Conservation (phyloP, 2,329 filamentous ascomycete genomes). For the Nothopassalora personata region DNA sequence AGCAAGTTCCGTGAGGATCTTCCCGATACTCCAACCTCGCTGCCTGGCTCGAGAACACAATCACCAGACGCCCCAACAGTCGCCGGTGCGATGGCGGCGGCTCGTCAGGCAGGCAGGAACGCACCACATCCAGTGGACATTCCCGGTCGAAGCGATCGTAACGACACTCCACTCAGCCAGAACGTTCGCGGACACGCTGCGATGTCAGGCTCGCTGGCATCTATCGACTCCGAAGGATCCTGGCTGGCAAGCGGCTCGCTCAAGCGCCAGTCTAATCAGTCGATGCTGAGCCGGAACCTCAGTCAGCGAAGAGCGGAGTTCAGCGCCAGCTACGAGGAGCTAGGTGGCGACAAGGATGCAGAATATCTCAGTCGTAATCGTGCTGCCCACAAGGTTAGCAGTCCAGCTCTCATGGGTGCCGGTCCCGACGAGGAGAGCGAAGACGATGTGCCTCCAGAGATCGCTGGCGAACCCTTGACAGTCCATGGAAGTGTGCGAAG, state of each 20-base stretch:
- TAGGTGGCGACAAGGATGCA: conserved; percentile 55
- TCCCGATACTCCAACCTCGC: conserved; percentile 79
- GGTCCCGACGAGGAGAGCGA: conserved; percentile 40
- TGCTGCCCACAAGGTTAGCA: conserved; percentile 8
- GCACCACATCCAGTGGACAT: conserved; percentile 16
- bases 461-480: conserved; percentile 20
- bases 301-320: conserved; percentile 48
- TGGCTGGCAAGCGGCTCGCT: conserved; percentile 74
- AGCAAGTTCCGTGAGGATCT: conserved; percentile 91
- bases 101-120: conserved; percentile 34
- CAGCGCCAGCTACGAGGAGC: conserved; percentile 60
- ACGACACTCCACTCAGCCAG: conserved; percentile 37
- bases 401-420: conserved; percentile 36
- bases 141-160: conserved; percentile 26
- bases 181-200: conserved; percentile 18
- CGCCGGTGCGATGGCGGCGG: conserved; percentile 37
- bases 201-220: conserved; percentile 80
- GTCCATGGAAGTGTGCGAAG: conserved; percentile 49
- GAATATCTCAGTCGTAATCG: conserved; percentile 57
- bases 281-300: conserved; percentile 43
- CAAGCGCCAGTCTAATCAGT: conserved; percentile 44
- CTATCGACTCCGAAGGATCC: conserved; percentile 89
- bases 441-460: conserved; percentile 10
- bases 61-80: conserved; percentile 62
- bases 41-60: conserved; percentile 73